Percentiles rank a stretch among this genome's conserved stretches.
These are phyloP conservation scores for Paspalum vaginatum DNA, from an alignment of 176 grass and related monocot species.

Conservation along the genomic window DNA sequence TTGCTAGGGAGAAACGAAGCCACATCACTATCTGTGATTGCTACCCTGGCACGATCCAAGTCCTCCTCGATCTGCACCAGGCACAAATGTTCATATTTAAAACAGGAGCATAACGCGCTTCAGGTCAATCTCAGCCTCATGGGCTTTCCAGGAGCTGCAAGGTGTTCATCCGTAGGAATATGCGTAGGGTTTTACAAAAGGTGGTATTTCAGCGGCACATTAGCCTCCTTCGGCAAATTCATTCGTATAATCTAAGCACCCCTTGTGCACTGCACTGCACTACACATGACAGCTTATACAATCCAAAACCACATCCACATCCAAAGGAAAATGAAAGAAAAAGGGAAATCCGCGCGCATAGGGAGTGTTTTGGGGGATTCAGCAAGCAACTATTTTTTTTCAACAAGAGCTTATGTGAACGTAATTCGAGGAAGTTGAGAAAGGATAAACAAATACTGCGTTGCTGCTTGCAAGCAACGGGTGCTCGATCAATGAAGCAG, in stretches of 20 bases:
- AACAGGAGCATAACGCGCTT: background rate
- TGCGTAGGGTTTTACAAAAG: background rate
- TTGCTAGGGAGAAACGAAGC: conserved; percentile 77
- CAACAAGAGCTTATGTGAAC: no score
- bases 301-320: background rate
- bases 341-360: background rate
- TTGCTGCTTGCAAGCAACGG: no score
- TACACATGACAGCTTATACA: background rate
- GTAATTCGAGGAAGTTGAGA: no score
- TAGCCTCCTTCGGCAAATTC: background rate
- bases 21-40: conserved; percentile 79
- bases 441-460: no score
- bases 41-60: conserved; percentile 67
- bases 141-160: background rate
- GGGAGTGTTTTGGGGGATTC: no score
- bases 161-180: background rate
- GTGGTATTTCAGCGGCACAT: no score
- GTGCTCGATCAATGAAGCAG: background rate
- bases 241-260: background rate
- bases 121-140: background rate
- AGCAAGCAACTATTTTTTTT: no score
- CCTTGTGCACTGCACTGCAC: background rate
- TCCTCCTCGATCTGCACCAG: conserved; percentile 80
- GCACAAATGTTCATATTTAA: conserved; percentile 21
- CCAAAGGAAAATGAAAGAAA: background rate